Evolutionary conservation across 2,329 filamentous ascomycete species (phyloP), one percentile per base, ranked within the genome.

Genomic region (Lizonia empirigonia): DNA sequence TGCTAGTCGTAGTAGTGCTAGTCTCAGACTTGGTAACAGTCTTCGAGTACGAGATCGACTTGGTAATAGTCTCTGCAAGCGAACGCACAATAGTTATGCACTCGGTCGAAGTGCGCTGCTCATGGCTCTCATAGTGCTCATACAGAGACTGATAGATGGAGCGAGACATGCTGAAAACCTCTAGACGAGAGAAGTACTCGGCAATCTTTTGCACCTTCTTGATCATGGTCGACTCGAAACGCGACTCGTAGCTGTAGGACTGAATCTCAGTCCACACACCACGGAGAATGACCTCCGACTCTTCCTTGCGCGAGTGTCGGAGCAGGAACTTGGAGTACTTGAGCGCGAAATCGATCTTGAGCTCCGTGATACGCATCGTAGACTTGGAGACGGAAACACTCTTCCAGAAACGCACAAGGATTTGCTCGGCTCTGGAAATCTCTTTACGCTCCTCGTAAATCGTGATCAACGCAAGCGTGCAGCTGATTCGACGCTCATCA

Each of bases 371-470:
- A 23, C 55, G 52, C 2, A 55, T 53, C 12, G 60, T 60, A 4
- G 32, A 48, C 34, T 49, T 53, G n/a, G 53, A 41, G 6, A 52
- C 27, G 0, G 58, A 62, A 9, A 62, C 56, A 16, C 42, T 48
- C 46, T 58, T 56, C 60, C 60, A 64, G 50, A 57, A 64, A n/a
- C 55, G 54, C 8, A 66, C 58, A 10, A 65, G 51, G 9, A 61
- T 50, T 38, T 65, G 57, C 44, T 66, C 63, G 16, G 63, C 63
- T 9, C 48, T 55, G 53, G 57, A 57, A n/a, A 65, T 20, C 35
- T 66, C 60, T 22, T 61, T 52, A 15, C 60, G 55, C 48, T 65
- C 60, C 33, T 66, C 63, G 44, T 62, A 66, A 27, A 59, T 58
- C 27, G 53, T 26, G 22, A 62, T 38, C 10, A 64, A 40, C 13